phyloP scores from a whole-genome alignment of 2,329 filamentous ascomycete genomes.

The Exophiala sideris region DNA sequence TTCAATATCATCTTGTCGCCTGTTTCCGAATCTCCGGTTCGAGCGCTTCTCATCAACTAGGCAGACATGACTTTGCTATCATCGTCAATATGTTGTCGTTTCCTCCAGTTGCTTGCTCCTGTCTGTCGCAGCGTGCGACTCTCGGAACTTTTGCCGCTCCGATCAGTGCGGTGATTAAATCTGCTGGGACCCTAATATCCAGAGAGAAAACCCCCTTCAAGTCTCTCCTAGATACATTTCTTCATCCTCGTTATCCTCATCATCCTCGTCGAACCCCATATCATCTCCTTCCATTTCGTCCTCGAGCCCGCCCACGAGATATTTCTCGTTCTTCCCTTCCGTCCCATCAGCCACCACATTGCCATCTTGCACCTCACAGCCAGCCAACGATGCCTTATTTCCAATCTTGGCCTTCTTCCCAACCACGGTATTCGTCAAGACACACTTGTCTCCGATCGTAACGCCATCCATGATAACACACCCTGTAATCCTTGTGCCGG shows the following conservation, averaged over 20 bases:
- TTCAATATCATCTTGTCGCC: too few species aligned
- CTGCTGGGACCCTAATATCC: too few species aligned
- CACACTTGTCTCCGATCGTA: constrained; percentile 76
- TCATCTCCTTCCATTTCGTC: constrained; percentile 35
- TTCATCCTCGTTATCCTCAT: constrained; percentile 19
- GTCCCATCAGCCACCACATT: constrained; percentile 80
- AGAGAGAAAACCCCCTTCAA: background rate
- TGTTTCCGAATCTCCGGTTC: too few species aligned
- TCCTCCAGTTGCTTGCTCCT: too few species aligned
- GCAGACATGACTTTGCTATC: too few species aligned
- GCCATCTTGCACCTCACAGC: constrained; percentile 86
- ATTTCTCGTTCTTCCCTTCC: constrained; percentile 59
- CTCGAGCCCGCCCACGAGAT: constrained; percentile 53
- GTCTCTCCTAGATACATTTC: background rate
- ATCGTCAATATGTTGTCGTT: too few species aligned
- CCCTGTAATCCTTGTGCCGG: constrained; percentile 79
- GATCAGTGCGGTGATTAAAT: too few species aligned
- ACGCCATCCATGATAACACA: constrained; percentile 93
- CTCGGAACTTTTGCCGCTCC: too few species aligned
- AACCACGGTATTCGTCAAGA: constrained; percentile 81
- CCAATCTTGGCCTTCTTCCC: constrained; percentile 79
- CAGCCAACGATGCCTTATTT: constrained; percentile 73
- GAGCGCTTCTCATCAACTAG: too few species aligned
- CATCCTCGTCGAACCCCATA: constrained; percentile 30
- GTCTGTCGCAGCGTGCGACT: too few species aligned